Conservation (phyloP, 495 filamentous ascomycete genomes). For the Bombardia bombarda region DNA sequence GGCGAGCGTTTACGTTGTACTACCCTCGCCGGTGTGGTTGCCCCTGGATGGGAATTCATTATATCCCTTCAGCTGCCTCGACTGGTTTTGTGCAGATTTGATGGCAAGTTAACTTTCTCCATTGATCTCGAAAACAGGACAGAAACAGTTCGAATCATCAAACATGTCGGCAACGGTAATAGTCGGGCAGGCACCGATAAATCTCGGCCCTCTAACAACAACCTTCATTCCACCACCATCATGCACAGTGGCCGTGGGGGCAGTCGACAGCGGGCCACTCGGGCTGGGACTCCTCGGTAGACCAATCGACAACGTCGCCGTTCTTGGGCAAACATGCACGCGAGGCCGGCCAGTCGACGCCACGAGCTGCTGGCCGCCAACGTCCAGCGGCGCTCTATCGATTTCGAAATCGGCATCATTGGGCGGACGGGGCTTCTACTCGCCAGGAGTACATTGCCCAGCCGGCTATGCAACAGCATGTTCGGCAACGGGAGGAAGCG, state of each 20-base stretch:
- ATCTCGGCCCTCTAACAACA: slow-evolving; percentile 28
- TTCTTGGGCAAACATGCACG: slow-evolving; percentile 17
- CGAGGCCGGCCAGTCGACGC: slow-evolving; percentile 13
- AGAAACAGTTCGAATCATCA: too few relatives aligned
- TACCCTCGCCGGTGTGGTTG: too few relatives aligned
- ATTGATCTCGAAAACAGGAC: too few relatives aligned
- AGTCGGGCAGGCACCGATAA: slow-evolving; percentile 17
- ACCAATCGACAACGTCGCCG: slow-evolving; percentile 8
- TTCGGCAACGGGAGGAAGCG: slow-evolving; percentile 22
- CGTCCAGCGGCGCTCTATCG: slow-evolving; percentile 10
- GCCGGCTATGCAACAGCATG: slow-evolving; percentile 26
- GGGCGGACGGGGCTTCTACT: slow-evolving; percentile 27
- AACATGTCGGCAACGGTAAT: slow-evolving; percentile 15
- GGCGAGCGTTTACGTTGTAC: too few relatives aligned
- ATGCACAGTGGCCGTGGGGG: slow-evolving; percentile 22
- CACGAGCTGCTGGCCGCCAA: slow-evolving; percentile 25
- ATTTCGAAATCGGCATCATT: slow-evolving; percentile 9
- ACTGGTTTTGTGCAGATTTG: too few relatives aligned
- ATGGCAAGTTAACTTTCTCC: too few relatives aligned
- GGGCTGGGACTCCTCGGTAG: slow-evolving; percentile 10
- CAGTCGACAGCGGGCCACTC: slow-evolving; percentile 8
- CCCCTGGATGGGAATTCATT: too few relatives aligned
- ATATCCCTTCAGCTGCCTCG: too few relatives aligned
- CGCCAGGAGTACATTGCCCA: slow-evolving; percentile 25
- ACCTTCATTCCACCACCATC: slow-evolving; percentile 26